phyloP scores from a whole-genome alignment of 148 eudicot genomes.

The Polygonum aviculare region DNA sequence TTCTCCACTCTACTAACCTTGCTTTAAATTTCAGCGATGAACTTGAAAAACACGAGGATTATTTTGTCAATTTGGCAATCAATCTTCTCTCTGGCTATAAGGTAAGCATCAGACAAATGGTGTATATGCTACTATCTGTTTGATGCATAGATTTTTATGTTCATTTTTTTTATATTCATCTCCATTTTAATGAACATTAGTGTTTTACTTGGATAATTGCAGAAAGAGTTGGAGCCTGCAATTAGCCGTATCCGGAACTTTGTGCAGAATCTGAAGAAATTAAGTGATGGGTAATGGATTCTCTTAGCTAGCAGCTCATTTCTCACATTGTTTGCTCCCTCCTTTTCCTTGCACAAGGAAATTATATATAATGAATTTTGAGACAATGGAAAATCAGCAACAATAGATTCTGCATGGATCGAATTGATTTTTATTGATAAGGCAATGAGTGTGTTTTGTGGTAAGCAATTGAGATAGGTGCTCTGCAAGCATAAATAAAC shows the following conservation, averaged over 20 bases:
- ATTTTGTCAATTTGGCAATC: conserved; percentile 60
- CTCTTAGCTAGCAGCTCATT: not conserved
- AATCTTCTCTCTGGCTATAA: conserved; percentile 70
- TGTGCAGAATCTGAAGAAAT: conserved; percentile 72
- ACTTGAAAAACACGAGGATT: conserved; percentile 70
- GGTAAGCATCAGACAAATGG: conserved; percentile 26
- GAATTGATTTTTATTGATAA: not conserved
- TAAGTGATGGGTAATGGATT: conserved; percentile 53
- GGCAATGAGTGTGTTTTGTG: not conserved
- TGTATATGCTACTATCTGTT: not conserved
- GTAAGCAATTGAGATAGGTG: not conserved
- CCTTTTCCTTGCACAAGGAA: not conserved
- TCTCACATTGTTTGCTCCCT: not conserved
- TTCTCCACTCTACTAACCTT: not conserved
- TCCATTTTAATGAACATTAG: not conserved
- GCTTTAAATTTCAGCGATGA: conserved; percentile 48
- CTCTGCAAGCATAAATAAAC: not conserved
- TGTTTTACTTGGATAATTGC: conserved; percentile 10
- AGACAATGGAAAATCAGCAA: not conserved
- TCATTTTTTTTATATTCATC: not conserved
- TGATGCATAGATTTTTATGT: conserved; percentile 6
- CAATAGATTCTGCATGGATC: not conserved
- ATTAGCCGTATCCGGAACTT: conserved; percentile 63
- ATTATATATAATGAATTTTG: not conserved
- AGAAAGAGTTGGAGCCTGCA: conserved; percentile 81